Percentiles rank a stretch among this genome's conserved stretches.
Conservation (phyloP, 139 green algal species). For the Ettlia oleoabundans region DNA sequence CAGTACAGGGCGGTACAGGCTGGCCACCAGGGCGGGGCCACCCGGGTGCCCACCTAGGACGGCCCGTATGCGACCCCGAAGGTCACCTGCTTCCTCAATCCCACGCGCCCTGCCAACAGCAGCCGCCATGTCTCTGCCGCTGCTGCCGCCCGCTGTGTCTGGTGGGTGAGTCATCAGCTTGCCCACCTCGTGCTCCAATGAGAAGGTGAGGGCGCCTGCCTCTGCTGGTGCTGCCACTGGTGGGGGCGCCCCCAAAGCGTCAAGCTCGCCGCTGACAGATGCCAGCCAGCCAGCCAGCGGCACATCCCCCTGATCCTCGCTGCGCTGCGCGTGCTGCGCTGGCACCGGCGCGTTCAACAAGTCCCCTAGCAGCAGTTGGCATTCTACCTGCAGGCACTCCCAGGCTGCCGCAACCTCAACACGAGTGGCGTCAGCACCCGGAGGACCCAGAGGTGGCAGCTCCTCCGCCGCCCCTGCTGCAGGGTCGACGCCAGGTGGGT, state of each 20-base stretch:
- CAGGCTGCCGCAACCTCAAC: conserved; percentile 49
- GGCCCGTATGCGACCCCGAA: conserved; percentile 19
- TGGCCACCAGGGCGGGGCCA: conserved; percentile 46
- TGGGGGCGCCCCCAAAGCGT: not conserved
- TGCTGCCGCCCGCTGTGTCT: not conserved
- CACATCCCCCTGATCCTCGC: conserved; percentile 11
- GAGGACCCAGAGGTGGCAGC: not conserved
- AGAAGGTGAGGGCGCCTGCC: conserved; percentile 47
- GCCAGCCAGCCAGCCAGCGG: conserved; percentile 46
- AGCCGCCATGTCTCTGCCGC: not conserved
- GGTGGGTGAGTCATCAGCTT: conserved; percentile 5
- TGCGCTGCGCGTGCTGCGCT: conserved; percentile 4
- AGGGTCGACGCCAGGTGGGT: not conserved
- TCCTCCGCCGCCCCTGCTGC: not conserved
- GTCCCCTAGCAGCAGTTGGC: conserved; percentile 51
- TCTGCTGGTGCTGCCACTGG: not conserved
- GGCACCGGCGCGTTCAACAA: conserved; percentile 43
- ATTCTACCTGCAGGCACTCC: conserved; percentile 61
- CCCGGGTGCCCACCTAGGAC: conserved; percentile 38
- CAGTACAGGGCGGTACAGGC: conserved; percentile 53
- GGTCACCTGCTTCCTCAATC: not conserved
- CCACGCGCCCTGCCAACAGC: not conserved
- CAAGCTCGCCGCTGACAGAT: conserved; percentile 4
- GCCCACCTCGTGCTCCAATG: conserved; percentile 40
- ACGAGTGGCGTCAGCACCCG: not conserved